phyloP scores from a whole-genome alignment of 176 grass and related monocot species.

The Coix lacrymajobi region DNA sequence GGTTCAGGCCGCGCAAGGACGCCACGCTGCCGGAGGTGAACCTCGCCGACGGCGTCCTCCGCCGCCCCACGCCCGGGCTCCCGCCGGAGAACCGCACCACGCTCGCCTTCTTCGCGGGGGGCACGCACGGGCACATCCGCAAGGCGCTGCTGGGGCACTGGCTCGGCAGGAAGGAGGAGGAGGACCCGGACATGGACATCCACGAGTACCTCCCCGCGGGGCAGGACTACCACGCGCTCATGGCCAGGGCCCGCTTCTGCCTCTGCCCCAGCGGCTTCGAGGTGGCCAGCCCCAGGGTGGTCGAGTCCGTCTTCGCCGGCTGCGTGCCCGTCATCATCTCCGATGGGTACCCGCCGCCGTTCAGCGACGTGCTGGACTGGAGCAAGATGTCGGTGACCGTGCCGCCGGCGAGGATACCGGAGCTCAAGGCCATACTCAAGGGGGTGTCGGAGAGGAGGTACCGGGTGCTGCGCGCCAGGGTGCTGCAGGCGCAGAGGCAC shows the following conservation, averaged over 20 bases:
- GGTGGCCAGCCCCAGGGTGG: constrained; percentile 80
- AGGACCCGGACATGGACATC: constrained; percentile 50
- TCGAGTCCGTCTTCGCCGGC: constrained; percentile 61
- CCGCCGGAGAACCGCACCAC: constrained; percentile 30
- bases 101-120: constrained; percentile 84
- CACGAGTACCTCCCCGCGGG: constrained; percentile 66
- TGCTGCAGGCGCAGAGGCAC: constrained; percentile 61
- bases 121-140: constrained; percentile 62
- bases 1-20: constrained; percentile 66
- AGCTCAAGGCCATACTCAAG: constrained; percentile 61
- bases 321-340: constrained; percentile 83
- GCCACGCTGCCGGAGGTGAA: constrained; percentile 82
- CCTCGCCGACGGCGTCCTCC: constrained; percentile 62
- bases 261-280: constrained; percentile 89
- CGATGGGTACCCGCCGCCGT: constrained; percentile 61
- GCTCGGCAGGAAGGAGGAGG: constrained; percentile 48
- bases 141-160: constrained; percentile 46
- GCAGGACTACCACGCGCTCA: constrained; percentile 57
- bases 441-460: constrained; percentile 66
- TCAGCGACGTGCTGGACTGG: constrained; percentile 86
- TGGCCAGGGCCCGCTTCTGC: constrained; percentile 71
- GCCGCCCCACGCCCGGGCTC: constrained; percentile 15
- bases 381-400: constrained; percentile 73
- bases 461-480: constrained; percentile 47
- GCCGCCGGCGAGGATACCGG: constrained; percentile 58